Percentiles rank a stretch among this genome's conserved stretches.
These are phyloP conservation scores for Nakazawaea holstii DNA, from an alignment of 805 yeast species.

Conservation along the genomic window DNA sequence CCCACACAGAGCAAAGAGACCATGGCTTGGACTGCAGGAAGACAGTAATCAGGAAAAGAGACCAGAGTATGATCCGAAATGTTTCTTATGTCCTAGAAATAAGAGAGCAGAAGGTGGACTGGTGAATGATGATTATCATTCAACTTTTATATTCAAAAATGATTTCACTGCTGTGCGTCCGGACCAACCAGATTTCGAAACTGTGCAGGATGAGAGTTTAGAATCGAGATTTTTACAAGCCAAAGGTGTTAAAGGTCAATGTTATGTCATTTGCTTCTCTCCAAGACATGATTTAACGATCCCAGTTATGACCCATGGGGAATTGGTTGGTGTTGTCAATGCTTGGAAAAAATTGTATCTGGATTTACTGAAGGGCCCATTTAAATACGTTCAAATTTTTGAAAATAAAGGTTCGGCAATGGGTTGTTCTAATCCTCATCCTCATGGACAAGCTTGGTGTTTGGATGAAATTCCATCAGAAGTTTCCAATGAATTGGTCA, in stretches of 20 bases:
- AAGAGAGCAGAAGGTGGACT: slow-evolving; percentile 53
- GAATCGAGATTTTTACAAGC: slow-evolving; percentile 44
- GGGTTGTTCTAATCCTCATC: slow-evolving; percentile 83
- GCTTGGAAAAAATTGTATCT: slow-evolving; percentile 56
- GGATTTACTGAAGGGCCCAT: slow-evolving; percentile 35
- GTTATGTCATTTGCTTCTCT: slow-evolving; percentile 67
- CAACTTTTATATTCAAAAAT: slow-evolving; percentile 58
- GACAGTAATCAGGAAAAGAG: slow-evolving; percentile 31
- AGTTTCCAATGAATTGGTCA: slow-evolving; percentile 50
- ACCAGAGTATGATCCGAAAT: slow-evolving; percentile 57
- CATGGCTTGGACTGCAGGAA: slow-evolving; percentile 78
- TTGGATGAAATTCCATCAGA: slow-evolving; percentile 61
- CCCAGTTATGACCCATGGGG: slow-evolving; percentile 49
- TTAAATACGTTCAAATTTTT: slow-evolving; percentile 61
- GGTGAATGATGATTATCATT: slow-evolving; percentile 48
- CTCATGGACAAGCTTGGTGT: slow-evolving; percentile 83
- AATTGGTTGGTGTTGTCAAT: slow-evolving; percentile 42
- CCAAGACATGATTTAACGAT: slow-evolving; percentile 65
- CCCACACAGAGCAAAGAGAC: slow-evolving; percentile 73
- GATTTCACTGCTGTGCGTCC: slow-evolving; percentile 67
- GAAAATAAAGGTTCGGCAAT: slow-evolving; percentile 76
- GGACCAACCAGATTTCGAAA: slow-evolving; percentile 42
- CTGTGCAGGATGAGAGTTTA: slow-evolving; percentile 16
- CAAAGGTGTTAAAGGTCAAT: slow-evolving; percentile 58
- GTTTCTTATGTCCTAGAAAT: slow-evolving; percentile 73